Conservation (phyloP, 2,329 filamentous ascomycete species). For the Bipolaris sorokiniana region DNA sequence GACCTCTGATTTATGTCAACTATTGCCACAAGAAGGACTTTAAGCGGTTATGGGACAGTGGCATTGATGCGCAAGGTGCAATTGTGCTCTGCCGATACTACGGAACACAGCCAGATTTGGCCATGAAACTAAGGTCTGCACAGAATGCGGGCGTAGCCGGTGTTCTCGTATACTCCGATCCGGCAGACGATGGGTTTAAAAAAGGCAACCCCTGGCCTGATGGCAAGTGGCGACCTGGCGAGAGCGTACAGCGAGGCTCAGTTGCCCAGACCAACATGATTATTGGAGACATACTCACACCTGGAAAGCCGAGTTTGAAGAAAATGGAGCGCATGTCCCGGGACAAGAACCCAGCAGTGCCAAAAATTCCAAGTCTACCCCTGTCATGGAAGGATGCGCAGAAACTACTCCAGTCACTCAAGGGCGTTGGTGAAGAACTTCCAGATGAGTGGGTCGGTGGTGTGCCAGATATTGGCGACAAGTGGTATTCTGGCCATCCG, state of each 20-base stretch:
- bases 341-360: slow-evolving; percentile 73
- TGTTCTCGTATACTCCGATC: slow-evolving; percentile 92
- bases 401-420: slow-evolving; percentile 74
- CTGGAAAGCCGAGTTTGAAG: slow-evolving; percentile 78
- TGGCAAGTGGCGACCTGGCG: slow-evolving; percentile 79
- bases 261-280: slow-evolving; percentile 84
- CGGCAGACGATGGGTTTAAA: slow-evolving; percentile 79
- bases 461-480: slow-evolving; percentile 69
- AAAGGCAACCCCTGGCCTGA: slow-evolving; percentile 75
- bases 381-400: slow-evolving; percentile 90
- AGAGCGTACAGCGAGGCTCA: slow-evolving; percentile 80
- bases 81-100: slow-evolving; percentile 85
- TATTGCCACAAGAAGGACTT: slow-evolving; percentile 89
- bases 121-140: slow-evolving; percentile 87
- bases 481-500: slow-evolving; percentile 84
- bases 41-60: slow-evolving; percentile 70
- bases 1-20: slow-evolving; percentile 89
- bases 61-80: slow-evolving; percentile 75
- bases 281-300: slow-evolving; percentile 88
- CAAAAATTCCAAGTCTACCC: slow-evolving; percentile 86
- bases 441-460: slow-evolving; percentile 76
- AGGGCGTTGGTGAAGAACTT: slow-evolving; percentile 74
- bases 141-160: slow-evolving; percentile 85
- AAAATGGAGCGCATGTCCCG: slow-evolving; percentile 70
- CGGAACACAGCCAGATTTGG: slow-evolving; percentile 73